These are phyloP conservation scores for Mrakia hoshinonis DNA, from an alignment of 768 basidiomycete genomes.

Conservation along the genomic window DNA sequence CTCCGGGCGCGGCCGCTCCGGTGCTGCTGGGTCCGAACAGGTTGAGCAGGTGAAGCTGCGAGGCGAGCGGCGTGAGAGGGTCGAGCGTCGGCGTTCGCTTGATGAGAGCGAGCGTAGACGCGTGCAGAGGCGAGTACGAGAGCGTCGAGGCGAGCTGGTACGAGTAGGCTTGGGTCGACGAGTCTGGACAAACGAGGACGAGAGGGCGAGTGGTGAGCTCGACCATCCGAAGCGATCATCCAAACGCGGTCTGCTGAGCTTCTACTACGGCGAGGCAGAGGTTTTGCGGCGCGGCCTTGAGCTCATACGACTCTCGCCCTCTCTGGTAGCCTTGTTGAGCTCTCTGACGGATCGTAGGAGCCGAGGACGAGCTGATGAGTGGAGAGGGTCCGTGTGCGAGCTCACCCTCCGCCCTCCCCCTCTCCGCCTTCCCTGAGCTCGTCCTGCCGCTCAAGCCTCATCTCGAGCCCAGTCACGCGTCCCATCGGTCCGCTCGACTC, in stretches of 20 bases:
- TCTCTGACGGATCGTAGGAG: no score
- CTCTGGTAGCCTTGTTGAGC: no score
- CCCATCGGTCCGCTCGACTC: no score
- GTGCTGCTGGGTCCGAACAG: constrained; percentile 48
- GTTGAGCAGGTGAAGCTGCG: constrained; percentile 84
- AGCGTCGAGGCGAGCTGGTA: constrained; percentile 46
- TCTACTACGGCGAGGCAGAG: no score
- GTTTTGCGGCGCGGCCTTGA: no score
- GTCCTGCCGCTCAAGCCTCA: neutral
- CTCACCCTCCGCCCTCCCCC: neutral
- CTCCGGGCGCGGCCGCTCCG: constrained; percentile 9
- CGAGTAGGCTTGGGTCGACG: constrained; percentile 30
- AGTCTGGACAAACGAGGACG: constrained; percentile 34
- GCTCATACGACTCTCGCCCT: no score
- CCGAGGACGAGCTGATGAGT: neutral
- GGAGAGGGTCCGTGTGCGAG: neutral
- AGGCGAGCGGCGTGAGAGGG: constrained; percentile 61
- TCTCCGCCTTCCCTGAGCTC: constrained; percentile 33
- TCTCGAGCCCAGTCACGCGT: no score
- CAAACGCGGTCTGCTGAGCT: neutral
- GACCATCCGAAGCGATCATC: neutral
- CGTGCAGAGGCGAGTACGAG: constrained; percentile 66
- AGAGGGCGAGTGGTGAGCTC: neutral
- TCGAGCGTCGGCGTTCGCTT: constrained; percentile 76
- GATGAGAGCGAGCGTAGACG: constrained; percentile 86